Evolutionary conservation across 352 stramenopile genomes (phyloP).

Genomic region (Peronospora farinosa): DNA sequence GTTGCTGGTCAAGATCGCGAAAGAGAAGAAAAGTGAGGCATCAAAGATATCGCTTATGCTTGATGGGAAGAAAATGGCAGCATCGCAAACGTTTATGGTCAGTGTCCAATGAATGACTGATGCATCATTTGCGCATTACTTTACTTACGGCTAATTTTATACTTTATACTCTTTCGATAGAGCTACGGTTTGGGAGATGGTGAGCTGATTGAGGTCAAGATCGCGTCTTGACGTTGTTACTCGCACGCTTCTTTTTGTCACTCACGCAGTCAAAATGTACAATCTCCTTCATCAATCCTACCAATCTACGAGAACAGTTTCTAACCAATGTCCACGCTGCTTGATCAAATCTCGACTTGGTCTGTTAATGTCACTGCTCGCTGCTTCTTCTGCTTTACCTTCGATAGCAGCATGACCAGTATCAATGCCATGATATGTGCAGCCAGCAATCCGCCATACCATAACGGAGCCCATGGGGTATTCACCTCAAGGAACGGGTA

Average conservation of each 20-base stretch:
- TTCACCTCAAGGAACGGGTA: constrained; percentile 74
- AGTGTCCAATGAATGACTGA: not conserved
- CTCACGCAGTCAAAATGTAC: constrained; percentile 16
- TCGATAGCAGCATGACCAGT: constrained; percentile 42
- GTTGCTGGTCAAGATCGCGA: constrained; percentile 31
- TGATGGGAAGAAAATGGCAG: constrained; percentile 47
- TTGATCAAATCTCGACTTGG: constrained; percentile 4
- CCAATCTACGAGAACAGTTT: not conserved
- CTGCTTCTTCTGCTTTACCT: constrained; percentile 30
- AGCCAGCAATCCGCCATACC: constrained; percentile 56
- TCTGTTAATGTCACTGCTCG: constrained; percentile 5
- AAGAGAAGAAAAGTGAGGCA: constrained; percentile 17
- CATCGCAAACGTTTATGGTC: constrained; percentile 42
- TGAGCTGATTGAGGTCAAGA: constrained; percentile 60
- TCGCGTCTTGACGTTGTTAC: constrained; percentile 21
- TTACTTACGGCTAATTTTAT: constrained; percentile 4
- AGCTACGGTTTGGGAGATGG: constrained; percentile 63
- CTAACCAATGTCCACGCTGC: no score
- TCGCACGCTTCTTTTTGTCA: constrained; percentile 7
- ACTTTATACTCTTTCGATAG: constrained; percentile 21
- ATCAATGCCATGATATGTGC: constrained; percentile 40
- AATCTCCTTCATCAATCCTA: not conserved
- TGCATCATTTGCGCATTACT: not conserved
- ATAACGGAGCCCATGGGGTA: constrained; percentile 65
- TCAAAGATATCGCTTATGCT: constrained; percentile 37